Base-by-base conservation (phyloP, 2,329 filamentous ascomycete genomes). In the Chrysoporthe austroafricana region DNA sequence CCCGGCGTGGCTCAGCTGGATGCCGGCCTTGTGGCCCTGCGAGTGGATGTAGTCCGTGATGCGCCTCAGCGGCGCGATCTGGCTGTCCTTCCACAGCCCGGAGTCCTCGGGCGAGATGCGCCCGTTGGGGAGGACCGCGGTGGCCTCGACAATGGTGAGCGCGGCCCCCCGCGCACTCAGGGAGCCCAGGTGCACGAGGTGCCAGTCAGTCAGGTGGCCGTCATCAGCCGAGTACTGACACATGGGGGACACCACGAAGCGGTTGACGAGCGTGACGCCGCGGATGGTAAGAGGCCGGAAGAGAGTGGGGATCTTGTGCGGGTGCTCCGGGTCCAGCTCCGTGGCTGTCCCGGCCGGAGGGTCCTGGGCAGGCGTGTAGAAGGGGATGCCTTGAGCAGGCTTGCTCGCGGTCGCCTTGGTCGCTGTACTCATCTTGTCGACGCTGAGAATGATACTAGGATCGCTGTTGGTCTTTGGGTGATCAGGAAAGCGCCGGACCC, bases 1-100 rank as follows among this genome's bases (percentile, higher is more conserved):
- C 1, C 94, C 94, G 0, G 93, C 93, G 74, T 97, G 94, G 1
- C 82, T 92, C 4, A 97, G 84, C 81, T 97, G 94, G 70, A 97
- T 90, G 63, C 87, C 93, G 63, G 92, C 88, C 71, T 91, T 88
- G 74, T 93, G 89, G 75, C 85, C 86, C 78, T 97, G 94, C 36
- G 86, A 88, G 81, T 96, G 93, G 2, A 91, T 87, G 70, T 94
- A 96, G 70, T 96, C 91, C 46, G 90, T 87, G 58, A 95, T 85
- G 68, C 86, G 85, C 75, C 85, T 86, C 67, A 96, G 80, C 0
- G 90, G 89, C 70, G 85, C 89, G 69, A 94, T 90, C 77, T 97
- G 94, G 44, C 85, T 88, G 77, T 97, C 94, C 70, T 91, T 84
- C 94, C 94, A 97, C 8, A 97, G 80, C 0, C 94, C 93, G 14